Evolutionary conservation across 495 filamentous ascomycete genomes (phyloP), one percentile per base, ranked within the genome.

Genomic region (Bathelium albidoporum): DNA sequence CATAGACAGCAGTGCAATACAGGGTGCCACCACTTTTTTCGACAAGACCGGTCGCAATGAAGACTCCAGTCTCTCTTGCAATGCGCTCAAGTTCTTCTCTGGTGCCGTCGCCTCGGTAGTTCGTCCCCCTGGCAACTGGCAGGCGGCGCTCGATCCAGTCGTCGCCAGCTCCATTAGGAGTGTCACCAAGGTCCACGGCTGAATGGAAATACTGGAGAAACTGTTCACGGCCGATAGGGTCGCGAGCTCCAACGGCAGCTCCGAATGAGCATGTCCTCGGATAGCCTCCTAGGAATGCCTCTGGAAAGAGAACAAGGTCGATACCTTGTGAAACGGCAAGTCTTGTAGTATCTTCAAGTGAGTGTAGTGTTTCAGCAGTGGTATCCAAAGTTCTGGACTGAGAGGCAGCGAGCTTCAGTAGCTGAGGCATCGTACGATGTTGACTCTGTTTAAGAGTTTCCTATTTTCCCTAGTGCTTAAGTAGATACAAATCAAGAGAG

Each of bases 281-380:
- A 69, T 97, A 97, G 10, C 93, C 93, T 22, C 93, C 93, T 0
- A 97, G 80, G 72, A 90, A 97, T 29, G 93, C 93, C 77, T 97
- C 93, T 0, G 93, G 93, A 68, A 96, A 94, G 45, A 97, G 83
- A 20, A 97, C 75, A 59, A 97, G 80, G 70, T 93, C 81, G 29
- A 89, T 81, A 32, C 81, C 79, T n/a, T 76, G 70, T 0, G 62
- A 60, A 0, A 80, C 77, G 3, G 87, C 88, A 2, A 66, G 62
- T 0, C 63, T 63, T 31, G 86, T 82, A 22, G 85, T 83, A 12
- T 70, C 64, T 55, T 82, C 75, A 20, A 96, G 83, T 12, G 85
- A 81, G 10, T 71, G 59, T 58, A 97, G 83, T 2, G 91, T 96
- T 32, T 80, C 77, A 9, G 78, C 26, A 9, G 86, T 83, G 12